Percentiles rank a stretch among this genome's conserved stretches.
phyloP scores from a whole-genome alignment of 2,329 filamentous ascomycete species.

The Ophiostoma novo-ulmi region DNA sequence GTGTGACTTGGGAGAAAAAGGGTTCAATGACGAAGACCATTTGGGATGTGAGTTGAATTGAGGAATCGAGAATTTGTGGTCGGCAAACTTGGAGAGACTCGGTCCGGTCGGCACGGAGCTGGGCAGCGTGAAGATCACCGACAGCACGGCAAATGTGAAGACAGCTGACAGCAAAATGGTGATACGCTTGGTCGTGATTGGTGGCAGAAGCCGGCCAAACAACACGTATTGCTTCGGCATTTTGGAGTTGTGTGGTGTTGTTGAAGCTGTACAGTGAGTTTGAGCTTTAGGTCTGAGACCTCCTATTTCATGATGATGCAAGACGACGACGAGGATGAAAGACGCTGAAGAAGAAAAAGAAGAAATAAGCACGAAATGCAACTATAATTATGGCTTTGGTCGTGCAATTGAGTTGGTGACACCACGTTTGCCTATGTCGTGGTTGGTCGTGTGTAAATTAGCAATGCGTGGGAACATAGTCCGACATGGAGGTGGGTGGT shows the following conservation, averaged over 20 bases:
- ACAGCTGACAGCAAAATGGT: constrained; percentile 48
- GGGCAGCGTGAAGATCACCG: constrained; percentile 49
- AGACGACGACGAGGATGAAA: neutral
- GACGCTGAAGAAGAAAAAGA: neutral
- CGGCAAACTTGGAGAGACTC: constrained; percentile 45
- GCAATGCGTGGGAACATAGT: neutral
- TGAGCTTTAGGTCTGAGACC: neutral
- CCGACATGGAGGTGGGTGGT: constrained; percentile 1
- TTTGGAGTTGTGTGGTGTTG: constrained; percentile 12
- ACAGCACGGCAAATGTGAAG: constrained; percentile 50
- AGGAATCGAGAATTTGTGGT: constrained; percentile 48
- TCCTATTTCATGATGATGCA: constrained; percentile 9
- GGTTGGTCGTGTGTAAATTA: neutral
- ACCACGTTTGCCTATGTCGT: neutral
- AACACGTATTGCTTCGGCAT: constrained; percentile 47
- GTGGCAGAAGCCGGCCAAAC: constrained; percentile 47
- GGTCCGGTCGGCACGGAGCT: constrained; percentile 45
- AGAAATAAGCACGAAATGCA: neutral
- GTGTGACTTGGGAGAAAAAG: constrained; percentile 65
- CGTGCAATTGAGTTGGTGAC: neutral
- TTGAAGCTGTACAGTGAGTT: neutral
- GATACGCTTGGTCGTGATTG: constrained; percentile 49
- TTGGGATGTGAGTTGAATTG: constrained; percentile 41
- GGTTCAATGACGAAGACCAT: constrained; percentile 43
- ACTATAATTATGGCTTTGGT: neutral